Evolutionary conservation across 2,329 filamentous ascomycete genomes (phyloP), one percentile per base, ranked within the genome.

Genomic region (Penicillium sp.): DNA sequence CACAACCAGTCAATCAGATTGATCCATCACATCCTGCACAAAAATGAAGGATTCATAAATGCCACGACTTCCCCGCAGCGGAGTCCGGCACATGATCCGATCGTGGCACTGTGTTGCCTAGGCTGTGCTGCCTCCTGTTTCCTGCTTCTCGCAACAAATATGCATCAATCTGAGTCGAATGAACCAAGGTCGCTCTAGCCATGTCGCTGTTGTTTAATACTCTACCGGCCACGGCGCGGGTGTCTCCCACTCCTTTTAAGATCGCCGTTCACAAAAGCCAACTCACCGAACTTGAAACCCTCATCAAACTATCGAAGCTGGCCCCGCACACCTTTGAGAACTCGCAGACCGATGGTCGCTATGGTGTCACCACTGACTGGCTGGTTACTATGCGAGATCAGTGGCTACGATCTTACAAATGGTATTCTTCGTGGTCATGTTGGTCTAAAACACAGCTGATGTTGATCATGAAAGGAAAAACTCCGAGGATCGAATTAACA

Each of bases 251-350:
- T 15, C 74, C 75, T 0, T 82, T 80, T 65, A 74, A 64, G 7
- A 68, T 75, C 17, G 58, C 69, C 12, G 67, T 80, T 6, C 64
- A 75, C 1, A 75, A 80, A 5, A 61, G 73, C 18, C 72, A 77
- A 30, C 51, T 83, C 1, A 52, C 70, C 13, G 74, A 79, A 12
- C 75, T 83, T 54, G 70, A 74, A 47, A 69, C 75, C 3, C 67
- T 83, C 1, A 59, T 83, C 8, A 70, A 71, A 42, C 63, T 81
- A 4, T 78, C 79, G 3, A 78, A 74, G 41, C 68, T 83, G 10
- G 79, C 74, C 0, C 78, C 79, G 1, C 61, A 66, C 3, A 78
- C 77, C 2, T 83, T 73, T 33, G 80, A 82, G 58, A 81, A 80
- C 61, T 65, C 67, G 15, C 68, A 73, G n/a, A 50, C 65, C 7